Evolutionary conservation across 2,329 filamentous ascomycete genomes (phyloP).

Genomic region (Diaporthe eres): DNA sequence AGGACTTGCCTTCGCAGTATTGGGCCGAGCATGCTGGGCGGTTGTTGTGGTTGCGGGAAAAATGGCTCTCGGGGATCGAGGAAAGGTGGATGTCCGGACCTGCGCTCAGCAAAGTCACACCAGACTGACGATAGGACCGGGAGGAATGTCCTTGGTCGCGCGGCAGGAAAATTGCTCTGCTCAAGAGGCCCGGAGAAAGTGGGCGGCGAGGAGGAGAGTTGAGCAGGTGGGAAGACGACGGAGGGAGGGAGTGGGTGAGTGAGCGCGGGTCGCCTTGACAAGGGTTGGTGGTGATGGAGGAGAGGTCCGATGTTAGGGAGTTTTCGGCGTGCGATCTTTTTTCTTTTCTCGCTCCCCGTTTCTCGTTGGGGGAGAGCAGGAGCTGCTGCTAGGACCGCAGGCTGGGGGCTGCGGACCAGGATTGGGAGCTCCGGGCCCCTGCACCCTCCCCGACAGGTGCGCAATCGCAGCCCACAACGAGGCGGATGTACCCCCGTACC

Average conservation of each 20-base stretch:
- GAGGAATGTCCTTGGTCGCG: conserved; percentile 29
- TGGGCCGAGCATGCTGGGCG: conserved; percentile 71
- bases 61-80: conserved; percentile 46
- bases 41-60: conserved; percentile 38
- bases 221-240: conserved; percentile 42
- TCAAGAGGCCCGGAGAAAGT: conserved; percentile 31
- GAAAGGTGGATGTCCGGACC: conserved; percentile 36
- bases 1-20: conserved; percentile 75
- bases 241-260: conserved; percentile 40
- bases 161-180: conserved; percentile 31
- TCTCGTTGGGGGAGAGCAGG: conserved; percentile 36
- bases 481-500: conserved; percentile 28
- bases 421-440: conserved; percentile 28
- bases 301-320: conserved; percentile 39
- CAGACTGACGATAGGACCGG: conserved; percentile 43
- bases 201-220: conserved; percentile 37
- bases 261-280: conserved; percentile 33
- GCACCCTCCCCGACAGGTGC: conserved; percentile 12
- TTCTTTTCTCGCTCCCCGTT: conserved; percentile 37
- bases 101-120: conserved; percentile 43
- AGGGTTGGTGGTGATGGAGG: conserved; percentile 34
- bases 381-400: conserved; percentile 22
- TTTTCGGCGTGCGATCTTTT: conserved; percentile 43
- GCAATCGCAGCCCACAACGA: conserved; percentile 16
- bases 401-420: conserved; percentile 22